Conservation (phyloP, 345 rosid genomes). For the Pseudoturritis turrita region DNA sequence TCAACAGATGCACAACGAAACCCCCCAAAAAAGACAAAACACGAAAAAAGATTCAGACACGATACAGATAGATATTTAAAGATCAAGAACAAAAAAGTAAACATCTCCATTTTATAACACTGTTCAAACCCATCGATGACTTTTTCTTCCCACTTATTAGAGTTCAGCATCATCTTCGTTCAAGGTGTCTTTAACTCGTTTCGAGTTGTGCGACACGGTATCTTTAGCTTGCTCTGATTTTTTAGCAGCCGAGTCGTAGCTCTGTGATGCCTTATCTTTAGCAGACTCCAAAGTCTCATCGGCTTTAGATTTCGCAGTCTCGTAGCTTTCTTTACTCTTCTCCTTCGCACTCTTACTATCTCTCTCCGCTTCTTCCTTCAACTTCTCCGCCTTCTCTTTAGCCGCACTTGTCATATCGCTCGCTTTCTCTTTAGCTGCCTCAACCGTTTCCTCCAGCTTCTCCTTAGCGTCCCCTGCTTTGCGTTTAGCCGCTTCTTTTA, state of each 20-base stretch:
- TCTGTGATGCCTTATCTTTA: constrained; percentile 25
- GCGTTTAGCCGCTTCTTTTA: constrained; percentile 14
- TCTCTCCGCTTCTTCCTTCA: constrained; percentile 25
- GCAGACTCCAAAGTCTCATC: constrained; percentile 22
- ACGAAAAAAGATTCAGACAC: not conserved
- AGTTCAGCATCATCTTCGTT: constrained; percentile 30
- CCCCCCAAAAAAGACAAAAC: not conserved
- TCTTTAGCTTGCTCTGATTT: constrained; percentile 31
- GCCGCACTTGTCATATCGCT: constrained; percentile 22
- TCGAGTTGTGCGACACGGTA: constrained; percentile 18
- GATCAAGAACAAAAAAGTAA: not conserved
- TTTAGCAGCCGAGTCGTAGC: constrained; percentile 20
- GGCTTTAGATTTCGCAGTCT: constrained; percentile 16
- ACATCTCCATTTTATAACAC: not conserved
- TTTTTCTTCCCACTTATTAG: not conserved
- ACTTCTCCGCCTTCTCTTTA: constrained; percentile 27
- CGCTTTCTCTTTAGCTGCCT: constrained; percentile 27
- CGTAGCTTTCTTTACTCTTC: constrained; percentile 27
- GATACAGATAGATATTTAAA: not conserved
- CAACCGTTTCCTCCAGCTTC: constrained; percentile 24
- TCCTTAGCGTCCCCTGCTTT: constrained; percentile 25
- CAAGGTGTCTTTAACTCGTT: constrained; percentile 26
- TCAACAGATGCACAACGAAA: not conserved
- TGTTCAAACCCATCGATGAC: not conserved
- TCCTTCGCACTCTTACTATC: constrained; percentile 13